Evolutionary conservation across 371 early-diverging fungal species (phyloP), one percentile per base, ranked within the genome.

Genomic region (Choanephora cucurbitarum): DNA sequence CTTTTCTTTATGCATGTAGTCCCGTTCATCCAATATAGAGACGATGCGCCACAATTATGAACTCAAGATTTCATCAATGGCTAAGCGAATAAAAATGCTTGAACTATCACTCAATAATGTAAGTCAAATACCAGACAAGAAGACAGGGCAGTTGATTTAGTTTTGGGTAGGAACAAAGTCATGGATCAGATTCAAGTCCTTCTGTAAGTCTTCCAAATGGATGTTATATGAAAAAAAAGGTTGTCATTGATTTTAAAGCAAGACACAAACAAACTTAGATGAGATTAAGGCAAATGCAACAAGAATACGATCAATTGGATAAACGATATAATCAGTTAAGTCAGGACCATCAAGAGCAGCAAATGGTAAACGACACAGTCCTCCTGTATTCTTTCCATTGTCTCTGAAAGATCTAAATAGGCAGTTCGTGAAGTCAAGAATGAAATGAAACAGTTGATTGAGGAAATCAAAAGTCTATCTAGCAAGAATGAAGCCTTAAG

Each of bases 391-490:
- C 21, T 13, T 46, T 22, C 51, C 11, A 23, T 4, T 17, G 5
- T 6, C 1, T 31, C 13, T 28, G 32, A 37, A 31, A 5, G 22
- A 28, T 28, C 7, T 28, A 22, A 52, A 13, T 67, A 89, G 88
- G 85, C 85, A 57, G 86, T 89, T 6, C 78, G 82, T 31, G 88
- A 88, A 61, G 88, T 92, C 14, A 79, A 90, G 51, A 67, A 83
- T 40, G 92, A 93, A 56, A 88, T 88, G 6, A 82, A 82, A 10
- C 76, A 85, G 28, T 67, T 93, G 24, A 70, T 91, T 44, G 87
- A 86, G 22, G 91, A 93, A 48, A 76, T 88, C 40, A 86, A 87
- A 52, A 57, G 53, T 8, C 54, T 91, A 23, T 85, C 86, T 37
- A 60, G 68, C 22, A 80, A 82, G 40, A 89, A 89, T 60, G 86